Evolutionary conservation across 2,329 filamentous ascomycete genomes (phyloP).

Genomic region (Eutypella sp.): DNA sequence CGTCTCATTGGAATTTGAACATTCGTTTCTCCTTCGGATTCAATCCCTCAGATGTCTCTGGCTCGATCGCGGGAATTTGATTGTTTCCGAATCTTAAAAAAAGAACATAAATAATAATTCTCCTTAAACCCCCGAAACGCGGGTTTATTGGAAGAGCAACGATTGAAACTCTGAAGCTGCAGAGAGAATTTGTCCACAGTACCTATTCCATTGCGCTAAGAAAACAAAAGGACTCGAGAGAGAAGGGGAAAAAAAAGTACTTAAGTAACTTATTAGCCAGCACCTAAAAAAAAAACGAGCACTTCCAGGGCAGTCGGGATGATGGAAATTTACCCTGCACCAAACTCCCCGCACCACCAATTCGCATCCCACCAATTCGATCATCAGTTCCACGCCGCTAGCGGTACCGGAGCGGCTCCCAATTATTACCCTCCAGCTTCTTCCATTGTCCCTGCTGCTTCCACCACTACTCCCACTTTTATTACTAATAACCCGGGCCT

Average conservation of each 20-base stretch:
- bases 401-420: neutral
- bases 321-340: constrained; percentile 20
- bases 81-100: too few species aligned
- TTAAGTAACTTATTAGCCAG: too few species aligned
- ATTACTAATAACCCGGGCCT: constrained; percentile 5
- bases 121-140: too few species aligned
- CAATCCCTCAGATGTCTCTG: neutral
- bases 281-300: neutral
- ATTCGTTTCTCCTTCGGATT: neutral
- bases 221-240: too few species aligned
- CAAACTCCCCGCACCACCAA: constrained; percentile 9
- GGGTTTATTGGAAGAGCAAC: too few species aligned
- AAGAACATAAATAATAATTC: too few species aligned
- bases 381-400: neutral
- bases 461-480: constrained; percentile 7
- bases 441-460: constrained; percentile 13
- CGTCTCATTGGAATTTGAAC: constrained; percentile 23
- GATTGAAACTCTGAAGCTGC: too few species aligned
- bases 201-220: too few species aligned
- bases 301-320: constrained; percentile 1
- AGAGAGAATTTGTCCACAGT: too few species aligned
- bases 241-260: too few species aligned
- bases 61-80: too few species aligned
- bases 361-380: neutral
- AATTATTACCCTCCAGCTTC: neutral